Base-by-base conservation (phyloP, 2,329 filamentous ascomycete species). In the Aspergillus sclerotialis region DNA sequence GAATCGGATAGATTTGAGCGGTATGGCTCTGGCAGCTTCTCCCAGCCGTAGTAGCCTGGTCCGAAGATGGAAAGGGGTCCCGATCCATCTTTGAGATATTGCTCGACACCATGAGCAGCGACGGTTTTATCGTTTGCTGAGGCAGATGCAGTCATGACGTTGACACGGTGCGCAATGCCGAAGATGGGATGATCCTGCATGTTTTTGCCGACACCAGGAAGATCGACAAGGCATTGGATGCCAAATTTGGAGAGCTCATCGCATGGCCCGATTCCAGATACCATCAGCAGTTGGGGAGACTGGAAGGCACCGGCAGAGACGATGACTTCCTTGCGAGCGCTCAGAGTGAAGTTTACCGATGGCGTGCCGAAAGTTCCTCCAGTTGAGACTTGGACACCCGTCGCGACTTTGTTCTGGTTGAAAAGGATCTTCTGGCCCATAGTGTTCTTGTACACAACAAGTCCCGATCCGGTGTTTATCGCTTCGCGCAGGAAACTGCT, bases 121-220 rank as follows among this genome's bases (percentile, higher is more conserved):
- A 49, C 39, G 3, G 43, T 37, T 5, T 46, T 37, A 30, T 56
- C 44, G 17, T 44, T 44, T 9, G 49, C 40, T 11, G 44, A 38
- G 16, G 46, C 37, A 6, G 48, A 48, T 3, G 48, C 42, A n/a
- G 56, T 62, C 25, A 53, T 45, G 5, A 57, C 48, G 36, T 58
- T 58, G 24, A 65, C 53, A 4, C 51, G 48, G 37, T 58, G 56
- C 7, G 55, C 48, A 19, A 59, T 46, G 11, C 54, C 53, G 35
- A 55, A 58, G 35, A 55, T 44, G 17, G 39, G 33, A 28, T 64
- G 60, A 35, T 75, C 71, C 38, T 61, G 60, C 41, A 75, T 57
- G 35, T 70, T 68, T 43, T 49, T 38, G 16, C 49, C 49, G 2
- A 54, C 50, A 11, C 50, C 49, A 2, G 45, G 44, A 6, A 43